phyloP scores from a whole-genome alignment of 2,329 filamentous ascomycete genomes.

The Aspergillus fijiensis region DNA sequence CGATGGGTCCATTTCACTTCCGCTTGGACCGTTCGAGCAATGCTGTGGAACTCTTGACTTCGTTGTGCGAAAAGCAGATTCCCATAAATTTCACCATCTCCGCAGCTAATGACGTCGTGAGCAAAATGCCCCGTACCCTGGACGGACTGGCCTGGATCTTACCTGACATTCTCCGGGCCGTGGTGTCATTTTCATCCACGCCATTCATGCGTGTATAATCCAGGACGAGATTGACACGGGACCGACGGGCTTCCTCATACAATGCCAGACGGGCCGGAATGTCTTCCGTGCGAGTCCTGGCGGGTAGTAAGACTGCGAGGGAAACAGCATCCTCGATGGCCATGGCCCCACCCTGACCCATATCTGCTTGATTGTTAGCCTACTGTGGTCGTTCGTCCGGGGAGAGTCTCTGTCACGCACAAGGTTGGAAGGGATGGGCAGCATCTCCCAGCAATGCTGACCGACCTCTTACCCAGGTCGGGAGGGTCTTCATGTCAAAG shows the following conservation, averaged over 20 bases:
- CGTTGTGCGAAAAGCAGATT: constrained; percentile 24
- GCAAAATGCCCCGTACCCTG: background rate
- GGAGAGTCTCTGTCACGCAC: constrained; percentile 7
- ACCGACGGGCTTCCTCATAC: constrained; percentile 21
- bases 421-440: constrained; percentile 65
- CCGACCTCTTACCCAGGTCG: constrained; percentile 53
- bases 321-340: constrained; percentile 34
- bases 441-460: constrained; percentile 64
- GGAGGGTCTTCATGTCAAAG: constrained; percentile 60
- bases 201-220: constrained; percentile 26
- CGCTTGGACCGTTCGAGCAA: background rate
- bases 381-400: too few relatives aligned
- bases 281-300: constrained; percentile 16
- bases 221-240: constrained; percentile 23
- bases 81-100: constrained; percentile 26
- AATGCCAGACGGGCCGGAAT: constrained; percentile 19
- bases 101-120: constrained; percentile 14
- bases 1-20: background rate
- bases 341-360: constrained; percentile 35
- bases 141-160: background rate
- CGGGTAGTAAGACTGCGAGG: constrained; percentile 27
- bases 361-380: constrained; percentile 16
- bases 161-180: constrained; percentile 18
- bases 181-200: constrained; percentile 21
- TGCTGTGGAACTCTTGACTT: constrained; percentile 14